These are phyloP conservation scores for Hyaloscypha variabilis DNA, from an alignment of 495 filamentous ascomycete genomes.

Conservation along the genomic window DNA sequence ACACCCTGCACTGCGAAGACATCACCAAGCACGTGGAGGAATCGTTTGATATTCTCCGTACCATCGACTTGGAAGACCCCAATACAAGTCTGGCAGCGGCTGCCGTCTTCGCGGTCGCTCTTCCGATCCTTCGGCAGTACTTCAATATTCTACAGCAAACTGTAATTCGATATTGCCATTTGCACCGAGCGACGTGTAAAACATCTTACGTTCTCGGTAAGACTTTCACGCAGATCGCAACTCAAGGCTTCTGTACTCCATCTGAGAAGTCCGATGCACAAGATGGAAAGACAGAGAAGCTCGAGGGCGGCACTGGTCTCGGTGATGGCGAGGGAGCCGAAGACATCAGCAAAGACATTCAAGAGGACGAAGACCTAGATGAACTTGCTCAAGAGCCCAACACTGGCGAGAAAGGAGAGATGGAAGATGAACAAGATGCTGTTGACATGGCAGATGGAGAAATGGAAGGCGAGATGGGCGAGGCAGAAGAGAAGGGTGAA, in stretches of 20 bases:
- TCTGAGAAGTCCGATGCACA: constrained; percentile 71
- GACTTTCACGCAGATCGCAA: constrained; percentile 72
- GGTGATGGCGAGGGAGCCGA: constrained; percentile 93
- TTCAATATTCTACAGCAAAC: constrained; percentile 56
- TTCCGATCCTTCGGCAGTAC: constrained; percentile 79
- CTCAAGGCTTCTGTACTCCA: constrained; percentile 90
- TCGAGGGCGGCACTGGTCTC: constrained; percentile 94
- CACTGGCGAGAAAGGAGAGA: constrained; percentile 61
- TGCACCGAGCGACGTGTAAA: constrained; percentile 72
- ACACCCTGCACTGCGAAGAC: constrained; percentile 56
- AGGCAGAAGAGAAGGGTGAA: constrained; percentile 59
- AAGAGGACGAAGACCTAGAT: constrained; percentile 88
- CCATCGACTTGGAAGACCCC: constrained; percentile 47
- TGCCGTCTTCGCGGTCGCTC: constrained; percentile 65
- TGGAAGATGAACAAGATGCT: constrained; percentile 76
- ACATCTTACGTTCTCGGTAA: constrained; percentile 73
- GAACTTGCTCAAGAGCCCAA: constrained; percentile 85
- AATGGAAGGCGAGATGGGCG: constrained; percentile 76
- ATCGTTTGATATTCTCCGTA: constrained; percentile 51
- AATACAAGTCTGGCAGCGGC: constrained; percentile 48
- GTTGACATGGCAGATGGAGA: constrained; percentile 94
- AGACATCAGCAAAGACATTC: constrained; percentile 96
- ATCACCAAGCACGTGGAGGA: constrained; percentile 55
- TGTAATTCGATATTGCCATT: constrained; percentile 51
- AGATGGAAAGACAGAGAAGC: constrained; percentile 66